Evolutionary conservation across 1,284 basidiomycete genomes (phyloP), one percentile per base, ranked within the genome.

Genomic region (Kwoniella shivajii): DNA sequence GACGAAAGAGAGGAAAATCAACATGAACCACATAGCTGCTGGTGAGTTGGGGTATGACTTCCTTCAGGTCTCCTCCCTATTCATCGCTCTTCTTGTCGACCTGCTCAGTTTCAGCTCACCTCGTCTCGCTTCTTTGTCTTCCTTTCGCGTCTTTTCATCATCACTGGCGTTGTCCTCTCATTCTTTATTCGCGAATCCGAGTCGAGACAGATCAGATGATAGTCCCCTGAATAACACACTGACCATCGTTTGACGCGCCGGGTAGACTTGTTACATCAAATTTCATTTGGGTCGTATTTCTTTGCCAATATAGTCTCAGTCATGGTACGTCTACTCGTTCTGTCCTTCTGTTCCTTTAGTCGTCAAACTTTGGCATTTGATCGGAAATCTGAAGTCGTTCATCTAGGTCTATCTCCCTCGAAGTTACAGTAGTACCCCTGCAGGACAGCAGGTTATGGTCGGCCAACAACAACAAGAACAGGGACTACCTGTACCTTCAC

Each of bases 361-460:
- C n/a, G n/a, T n/a, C n/a, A n/a, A n/a, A n/a, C n/a, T n/a, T n/a
- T n/a, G n/a, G n/a, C n/a, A n/a, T n/a, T n/a, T n/a, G n/a, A 18
- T 4, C 13, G n/a, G 3, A 6, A 11, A 43, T 43, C 24, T 43
- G 4, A 31, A 3, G 4, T 6, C 27, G 16, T 6, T 24, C 27
- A 22, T 20, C 6, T 20, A 54, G 52, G 52, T 54, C 3, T 66
- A 66, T 49, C 59, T 68, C 7, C 66, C 66, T 6, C 50, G 67
- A 13, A 52, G 51, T 31, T 64, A 56, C 16, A 36, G 47, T 7
- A 36, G 29, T 22, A 27, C 37, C 22, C 29, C 37, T 30, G 18
- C 34, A 39, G 10, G 48, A 20, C 33, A 44, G n/a, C 47, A 47
- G 43, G 57, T 71, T 44, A 61, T 71, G 62, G 64, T 69, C 37